Evolutionary conservation across 768 basidiomycete species (phyloP).

Genomic region (Favolaschia claudopus): DNA sequence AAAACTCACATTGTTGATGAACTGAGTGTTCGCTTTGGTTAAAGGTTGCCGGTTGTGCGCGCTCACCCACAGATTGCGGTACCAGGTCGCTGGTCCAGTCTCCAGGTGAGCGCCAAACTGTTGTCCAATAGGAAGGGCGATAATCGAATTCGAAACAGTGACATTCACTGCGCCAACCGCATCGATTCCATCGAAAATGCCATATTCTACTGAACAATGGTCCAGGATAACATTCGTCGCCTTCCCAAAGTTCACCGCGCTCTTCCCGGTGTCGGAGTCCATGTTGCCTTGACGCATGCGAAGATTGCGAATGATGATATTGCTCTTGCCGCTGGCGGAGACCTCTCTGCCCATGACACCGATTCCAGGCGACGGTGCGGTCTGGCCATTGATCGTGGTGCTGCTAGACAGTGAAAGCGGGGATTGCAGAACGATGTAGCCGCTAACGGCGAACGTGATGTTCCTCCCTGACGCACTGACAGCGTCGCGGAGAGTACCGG

Average conservation of each 20-base stretch:
- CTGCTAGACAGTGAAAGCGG: constrained; percentile 28
- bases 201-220: constrained; percentile 30
- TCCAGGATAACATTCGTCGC: constrained; percentile 31
- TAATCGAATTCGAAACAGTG: constrained; percentile 29
- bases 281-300: constrained; percentile 30
- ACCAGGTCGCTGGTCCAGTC: constrained; percentile 33
- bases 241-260: constrained; percentile 31
- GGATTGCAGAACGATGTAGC: constrained; percentile 31
- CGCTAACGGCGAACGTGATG: constrained; percentile 32
- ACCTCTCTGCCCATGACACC: constrained; percentile 32
- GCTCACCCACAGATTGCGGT: constrained; percentile 31
- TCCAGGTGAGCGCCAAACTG: constrained; percentile 34
- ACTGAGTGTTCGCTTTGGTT: constrained; percentile 31
- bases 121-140: constrained; percentile 30
- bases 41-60: constrained; percentile 33
- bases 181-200: constrained; percentile 30
- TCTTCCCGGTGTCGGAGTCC: constrained; percentile 30
- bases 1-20: constrained; percentile 31
- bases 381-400: constrained; percentile 32
- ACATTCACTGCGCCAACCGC: constrained; percentile 31
- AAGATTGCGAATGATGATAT: constrained; percentile 30
- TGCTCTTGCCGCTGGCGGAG: constrained; percentile 27
- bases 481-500: constrained; percentile 28
- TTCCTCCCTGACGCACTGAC: constrained; percentile 29
- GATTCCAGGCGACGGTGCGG: constrained; percentile 30